Base-by-base conservation (phyloP, 2,329 filamentous ascomycete genomes). In the Colletotrichum limetticola region DNA sequence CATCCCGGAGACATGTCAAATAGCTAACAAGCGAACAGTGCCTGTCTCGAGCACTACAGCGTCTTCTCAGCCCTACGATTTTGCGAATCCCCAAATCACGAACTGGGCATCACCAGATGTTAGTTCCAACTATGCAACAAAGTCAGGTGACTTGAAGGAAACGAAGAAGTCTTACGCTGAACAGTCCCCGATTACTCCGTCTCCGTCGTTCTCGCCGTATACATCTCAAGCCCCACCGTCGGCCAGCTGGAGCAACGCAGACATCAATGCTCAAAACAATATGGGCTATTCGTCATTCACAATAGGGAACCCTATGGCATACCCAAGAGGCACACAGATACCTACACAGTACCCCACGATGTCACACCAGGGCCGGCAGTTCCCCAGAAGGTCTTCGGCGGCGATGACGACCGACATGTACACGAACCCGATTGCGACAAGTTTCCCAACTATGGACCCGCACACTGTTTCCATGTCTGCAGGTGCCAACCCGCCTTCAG, bases 151-250 rank as follows among this genome's bases (percentile, higher is more conserved):
- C 30, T 75, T 86, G 72, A 84, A 81, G 70, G 75, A 82, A 11
- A 81, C 83, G 14, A 91, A 89, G 89, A 82, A 85, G 72, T 79
- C 83, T 7, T 89, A 87, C 76, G 78, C 86, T 11, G 82, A 86
- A 55, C 87, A 88, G 53, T 86, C 88, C 8, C 85, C 88, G 11
- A 82, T 89, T 42, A 86, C 85, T 4, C 82, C 87, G 0, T 85
- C 85, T 4, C 82, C 87, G 0, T 85, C 85, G 3, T 88, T 87
- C 72, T 86, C 87, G 5, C 84, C 87, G 1, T 90, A 88, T 76
- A 81, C 83, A 6, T 82, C 84, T 26, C 82, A 85, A 55, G 80
- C 81, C 1, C 78, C 84, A 16, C 74, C 83, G 2, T 80, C 85
- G 0, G 78, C 83, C 30, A 78, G 83, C 3, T 88, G 87, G 87